phyloP scores from a whole-genome alignment of 2,329 filamentous ascomycete species.

The Dactylellina sp. region DNA sequence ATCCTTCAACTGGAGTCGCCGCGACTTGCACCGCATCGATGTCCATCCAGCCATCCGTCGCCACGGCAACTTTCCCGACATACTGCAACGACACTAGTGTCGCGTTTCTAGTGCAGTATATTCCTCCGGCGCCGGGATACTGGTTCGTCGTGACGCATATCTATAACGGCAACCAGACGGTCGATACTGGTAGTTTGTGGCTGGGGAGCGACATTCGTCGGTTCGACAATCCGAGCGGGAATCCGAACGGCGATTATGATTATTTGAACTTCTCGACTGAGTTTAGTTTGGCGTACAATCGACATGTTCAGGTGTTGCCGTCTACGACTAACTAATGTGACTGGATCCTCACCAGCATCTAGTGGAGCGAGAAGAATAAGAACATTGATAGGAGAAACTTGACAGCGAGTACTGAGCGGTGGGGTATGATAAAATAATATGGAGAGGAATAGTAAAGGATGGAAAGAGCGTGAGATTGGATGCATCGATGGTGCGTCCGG shows the following conservation, averaged over 20 bases:
- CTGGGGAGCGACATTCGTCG: slow-evolving; percentile 25
- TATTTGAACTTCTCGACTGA: slow-evolving; percentile 42
- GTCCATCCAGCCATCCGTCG: slow-evolving; percentile 44
- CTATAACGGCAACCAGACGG: slow-evolving; percentile 45
- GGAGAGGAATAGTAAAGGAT: neutral
- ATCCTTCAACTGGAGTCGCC: slow-evolving; percentile 13
- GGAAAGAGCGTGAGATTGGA: neutral
- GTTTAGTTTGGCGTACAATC: slow-evolving; percentile 42
- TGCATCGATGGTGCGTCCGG: neutral
- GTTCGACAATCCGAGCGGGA: slow-evolving; percentile 41
- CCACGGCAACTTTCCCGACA: slow-evolving; percentile 35
- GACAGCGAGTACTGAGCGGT: neutral
- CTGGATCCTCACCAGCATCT: slow-evolving; percentile 7
- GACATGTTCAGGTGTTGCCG: slow-evolving; percentile 29
- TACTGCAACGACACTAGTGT: slow-evolving; percentile 40
- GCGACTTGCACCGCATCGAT: slow-evolving; percentile 30
- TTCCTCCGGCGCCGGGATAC: slow-evolving; percentile 27
- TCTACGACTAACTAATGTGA: slow-evolving; percentile 21
- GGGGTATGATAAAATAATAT: neutral
- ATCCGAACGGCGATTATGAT: slow-evolving; percentile 48
- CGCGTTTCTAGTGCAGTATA: slow-evolving; percentile 36
- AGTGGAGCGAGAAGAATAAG: neutral
- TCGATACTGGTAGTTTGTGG: slow-evolving; percentile 37
- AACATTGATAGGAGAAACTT: neutral
- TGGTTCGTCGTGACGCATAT: slow-evolving; percentile 31